These are phyloP conservation scores for Xylaria arbuscula DNA, from an alignment of 2,329 filamentous ascomycete genomes.

Conservation along the genomic window DNA sequence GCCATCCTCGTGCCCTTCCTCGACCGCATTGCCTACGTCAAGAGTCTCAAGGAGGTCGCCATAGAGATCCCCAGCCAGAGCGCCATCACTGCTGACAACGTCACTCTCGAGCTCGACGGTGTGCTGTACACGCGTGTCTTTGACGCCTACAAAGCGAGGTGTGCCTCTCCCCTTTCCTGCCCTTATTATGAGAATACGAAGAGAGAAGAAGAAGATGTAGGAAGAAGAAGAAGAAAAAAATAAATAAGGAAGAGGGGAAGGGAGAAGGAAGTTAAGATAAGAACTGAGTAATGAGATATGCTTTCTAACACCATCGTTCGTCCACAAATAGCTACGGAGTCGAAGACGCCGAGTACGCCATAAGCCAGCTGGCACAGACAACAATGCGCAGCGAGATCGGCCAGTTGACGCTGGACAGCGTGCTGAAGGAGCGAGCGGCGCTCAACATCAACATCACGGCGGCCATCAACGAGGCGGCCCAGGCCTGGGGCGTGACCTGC, in stretches of 20 bases:
- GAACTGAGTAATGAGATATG: no score
- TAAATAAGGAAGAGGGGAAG: not conserved
- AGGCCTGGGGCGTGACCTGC: constrained; percentile 96
- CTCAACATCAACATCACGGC: constrained; percentile 99
- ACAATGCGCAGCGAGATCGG: constrained; percentile 99
- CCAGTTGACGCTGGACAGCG: constrained; percentile 94
- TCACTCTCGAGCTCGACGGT: constrained; percentile 94
- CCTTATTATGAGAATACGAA: no score
- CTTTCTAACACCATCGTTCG: constrained; percentile 16
- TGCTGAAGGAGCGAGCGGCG: constrained; percentile 94
- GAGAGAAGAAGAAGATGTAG: no score
- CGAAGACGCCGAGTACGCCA: constrained; percentile 98
- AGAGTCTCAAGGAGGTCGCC: constrained; percentile 94
- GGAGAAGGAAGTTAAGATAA: not conserved
- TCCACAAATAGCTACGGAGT: constrained; percentile 86
- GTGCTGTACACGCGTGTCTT: constrained; percentile 96
- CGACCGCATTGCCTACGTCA: constrained; percentile 97
- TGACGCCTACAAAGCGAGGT: constrained; percentile 98
- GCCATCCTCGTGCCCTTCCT: constrained; percentile 89
- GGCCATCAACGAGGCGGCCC: constrained; percentile 96
- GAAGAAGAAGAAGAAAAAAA: not conserved
- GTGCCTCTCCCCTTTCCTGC: constrained; percentile 44
- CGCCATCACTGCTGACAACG: constrained; percentile 98
- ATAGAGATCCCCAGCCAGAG: constrained; percentile 98
- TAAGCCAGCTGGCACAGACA: constrained; percentile 96